phyloP scores from a whole-genome alignment of 352 stramenopile genomes.

The Bremia lactucae region DNA sequence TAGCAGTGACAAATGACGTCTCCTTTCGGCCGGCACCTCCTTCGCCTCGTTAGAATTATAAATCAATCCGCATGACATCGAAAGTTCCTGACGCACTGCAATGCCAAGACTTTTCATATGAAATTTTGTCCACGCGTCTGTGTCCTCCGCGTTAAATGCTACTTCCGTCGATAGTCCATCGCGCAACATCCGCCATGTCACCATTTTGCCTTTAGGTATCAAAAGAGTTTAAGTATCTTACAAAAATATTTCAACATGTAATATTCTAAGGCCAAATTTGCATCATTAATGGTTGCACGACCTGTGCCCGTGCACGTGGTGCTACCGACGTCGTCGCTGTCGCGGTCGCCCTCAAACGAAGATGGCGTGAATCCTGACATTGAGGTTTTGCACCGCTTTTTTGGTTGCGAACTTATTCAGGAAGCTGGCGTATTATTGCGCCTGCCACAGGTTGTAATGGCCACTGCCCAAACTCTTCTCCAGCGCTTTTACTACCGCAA shows the following conservation, averaged over 20 bases:
- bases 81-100: conserved; percentile 1
- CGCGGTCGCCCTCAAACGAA: conserved; percentile 34
- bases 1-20: conserved; percentile 24
- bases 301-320: conserved; percentile 30
- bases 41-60: conserved; percentile 1
- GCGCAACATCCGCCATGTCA: conserved; percentile 14
- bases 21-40: conserved; percentile 1
- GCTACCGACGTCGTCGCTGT: conserved; percentile 30
- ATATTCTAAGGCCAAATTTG: conserved; percentile 9
- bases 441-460: conserved; percentile 85
- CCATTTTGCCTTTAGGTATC: conserved; percentile 7
- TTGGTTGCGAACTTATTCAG: conserved; percentile 86
- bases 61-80: not conserved
- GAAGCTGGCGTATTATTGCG: conserved; percentile 80
- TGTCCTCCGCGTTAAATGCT: conserved; percentile 12
- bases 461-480: conserved; percentile 84
- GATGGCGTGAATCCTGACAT: conserved; percentile 25
- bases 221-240: not conserved
- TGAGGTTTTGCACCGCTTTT: conserved; percentile 67
- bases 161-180: conserved; percentile 7
- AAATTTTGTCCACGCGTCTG: conserved; percentile 8
- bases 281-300: conserved; percentile 9
- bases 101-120: conserved; percentile 11
- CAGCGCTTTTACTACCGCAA: conserved; percentile 87
- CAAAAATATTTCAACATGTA: not conserved